These are phyloP conservation scores for Talaromyces sp. DNA, from an alignment of 2,329 filamentous ascomycete species.

Conservation along the genomic window DNA sequence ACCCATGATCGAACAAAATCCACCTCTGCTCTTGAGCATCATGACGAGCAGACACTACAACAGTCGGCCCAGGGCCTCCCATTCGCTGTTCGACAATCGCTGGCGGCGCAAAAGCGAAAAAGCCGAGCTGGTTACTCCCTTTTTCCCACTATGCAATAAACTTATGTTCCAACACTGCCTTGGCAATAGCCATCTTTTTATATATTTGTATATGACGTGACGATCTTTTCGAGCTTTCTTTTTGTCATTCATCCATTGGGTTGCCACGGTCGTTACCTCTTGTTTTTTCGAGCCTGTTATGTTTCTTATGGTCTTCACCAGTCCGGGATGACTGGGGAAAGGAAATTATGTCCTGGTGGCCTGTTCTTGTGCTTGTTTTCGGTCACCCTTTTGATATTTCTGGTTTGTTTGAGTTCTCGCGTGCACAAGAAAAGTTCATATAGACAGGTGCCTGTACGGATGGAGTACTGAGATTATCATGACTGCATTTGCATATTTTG, in stretches of 20 bases:
- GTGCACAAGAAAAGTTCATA: conserved; percentile 14
- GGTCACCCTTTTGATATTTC: background rate
- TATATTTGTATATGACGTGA: conserved; percentile 17
- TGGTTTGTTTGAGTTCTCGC: conserved; percentile 8
- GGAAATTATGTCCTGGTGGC: conserved; percentile 4
- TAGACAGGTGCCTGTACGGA: conserved; percentile 20
- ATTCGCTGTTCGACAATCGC: conserved; percentile 25
- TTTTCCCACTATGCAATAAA: conserved; percentile 32
- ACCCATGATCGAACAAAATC: conserved; percentile 41
- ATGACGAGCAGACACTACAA: conserved; percentile 24
- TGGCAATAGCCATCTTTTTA: background rate
- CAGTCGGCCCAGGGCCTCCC: conserved; percentile 20
- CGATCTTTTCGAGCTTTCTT: conserved; percentile 20
- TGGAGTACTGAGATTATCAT: conserved; percentile 17
- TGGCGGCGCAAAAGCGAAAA: conserved; percentile 33
- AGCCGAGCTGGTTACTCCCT: conserved; percentile 47
- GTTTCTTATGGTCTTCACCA: conserved; percentile 5
- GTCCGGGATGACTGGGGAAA: background rate
- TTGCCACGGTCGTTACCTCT: conserved; percentile 9
- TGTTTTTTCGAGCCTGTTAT: conserved; percentile 3
- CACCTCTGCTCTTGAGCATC: conserved; percentile 32
- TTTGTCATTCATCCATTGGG: conserved; percentile 10
- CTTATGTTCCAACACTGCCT: conserved; percentile 2
- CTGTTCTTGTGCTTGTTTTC: background rate
- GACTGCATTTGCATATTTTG: conserved; percentile 18